Conservation (phyloP, 2,329 filamentous ascomycete genomes). For the Xylaria sp. region DNA sequence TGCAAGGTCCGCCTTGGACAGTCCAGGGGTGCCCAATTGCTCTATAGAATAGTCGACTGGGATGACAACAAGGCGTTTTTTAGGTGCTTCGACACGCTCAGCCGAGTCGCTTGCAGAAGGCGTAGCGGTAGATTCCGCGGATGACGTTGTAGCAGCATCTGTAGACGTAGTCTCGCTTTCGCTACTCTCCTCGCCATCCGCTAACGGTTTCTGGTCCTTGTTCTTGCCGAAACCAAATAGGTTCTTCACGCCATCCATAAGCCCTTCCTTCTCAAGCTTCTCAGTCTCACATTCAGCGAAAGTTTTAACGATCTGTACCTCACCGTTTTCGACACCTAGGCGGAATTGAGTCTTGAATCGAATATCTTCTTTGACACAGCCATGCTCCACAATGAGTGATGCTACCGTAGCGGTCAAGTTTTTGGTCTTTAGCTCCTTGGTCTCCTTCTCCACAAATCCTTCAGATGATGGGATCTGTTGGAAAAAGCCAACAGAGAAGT, state of each 20-base stretch:
- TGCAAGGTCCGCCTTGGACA: slow-evolving; percentile 56
- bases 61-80: slow-evolving; percentile 63
- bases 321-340: slow-evolving; percentile 73
- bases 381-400: slow-evolving; percentile 76
- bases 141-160: slow-evolving; percentile 51
- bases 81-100: slow-evolving; percentile 59
- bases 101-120: slow-evolving; percentile 54
- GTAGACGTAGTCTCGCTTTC: slow-evolving; percentile 54
- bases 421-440: slow-evolving; percentile 72
- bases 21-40: slow-evolving; percentile 55
- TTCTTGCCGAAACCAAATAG: slow-evolving; percentile 93
- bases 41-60: slow-evolving; percentile 56
- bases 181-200: slow-evolving; percentile 61
- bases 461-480: slow-evolving; percentile 66
- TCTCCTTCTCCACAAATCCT: slow-evolving; percentile 60
- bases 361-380: slow-evolving; percentile 77
- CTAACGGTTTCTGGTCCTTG: slow-evolving; percentile 80
- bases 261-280: slow-evolving; percentile 70
- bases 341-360: slow-evolving; percentile 79
- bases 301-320: slow-evolving; percentile 79
- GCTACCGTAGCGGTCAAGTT: slow-evolving; percentile 87
- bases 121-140: slow-evolving; percentile 44
- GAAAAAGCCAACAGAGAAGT: slow-evolving; percentile 81
- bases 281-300: slow-evolving; percentile 86
- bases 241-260: slow-evolving; percentile 95